Conservation (phyloP, 2,329 filamentous ascomycete genomes). For the Epichloe hybrida region DNA sequence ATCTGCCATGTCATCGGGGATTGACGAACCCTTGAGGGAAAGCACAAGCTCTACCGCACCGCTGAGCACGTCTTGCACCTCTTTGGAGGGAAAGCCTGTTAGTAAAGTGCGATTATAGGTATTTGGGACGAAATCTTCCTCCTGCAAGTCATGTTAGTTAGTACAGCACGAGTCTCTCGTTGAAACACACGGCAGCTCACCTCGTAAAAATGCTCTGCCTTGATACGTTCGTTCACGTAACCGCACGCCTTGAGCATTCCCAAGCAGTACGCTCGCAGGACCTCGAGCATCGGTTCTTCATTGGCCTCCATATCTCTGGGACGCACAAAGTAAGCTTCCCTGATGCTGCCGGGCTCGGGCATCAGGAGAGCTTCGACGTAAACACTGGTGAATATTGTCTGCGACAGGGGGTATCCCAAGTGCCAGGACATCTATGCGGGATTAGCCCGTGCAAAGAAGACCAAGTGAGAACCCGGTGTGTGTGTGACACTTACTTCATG, state of each 20-base stretch:
- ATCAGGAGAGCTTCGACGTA: conserved; percentile 77
- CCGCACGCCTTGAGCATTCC: conserved; percentile 73
- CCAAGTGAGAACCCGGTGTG: no score
- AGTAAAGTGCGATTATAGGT: conserved; percentile 74
- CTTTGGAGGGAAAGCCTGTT: conserved; percentile 42
- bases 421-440: conserved; percentile 77
- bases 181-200: conserved; percentile 25
- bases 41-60: conserved; percentile 40
- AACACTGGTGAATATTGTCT: conserved; percentile 85
- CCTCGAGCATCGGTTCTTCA: conserved; percentile 38
- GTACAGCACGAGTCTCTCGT: background rate
- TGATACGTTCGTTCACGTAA: conserved; percentile 63
- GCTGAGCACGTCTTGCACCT: conserved; percentile 41
- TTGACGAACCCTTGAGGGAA: conserved; percentile 19
- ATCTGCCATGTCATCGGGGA: conserved; percentile 27
- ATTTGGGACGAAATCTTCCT: conserved; percentile 93
- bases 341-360: conserved; percentile 48
- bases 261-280: conserved; percentile 76
- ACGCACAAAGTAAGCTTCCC: conserved; percentile 50
- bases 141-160: conserved; percentile 31
- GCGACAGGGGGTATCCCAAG: conserved; percentile 85
- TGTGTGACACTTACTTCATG: conserved; percentile 57
- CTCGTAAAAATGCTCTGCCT: conserved; percentile 82
- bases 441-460: background rate
- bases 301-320: conserved; percentile 16